Conservation (phyloP, 2,329 filamentous ascomycete genomes). For the Penicillium oxalicum region DNA sequence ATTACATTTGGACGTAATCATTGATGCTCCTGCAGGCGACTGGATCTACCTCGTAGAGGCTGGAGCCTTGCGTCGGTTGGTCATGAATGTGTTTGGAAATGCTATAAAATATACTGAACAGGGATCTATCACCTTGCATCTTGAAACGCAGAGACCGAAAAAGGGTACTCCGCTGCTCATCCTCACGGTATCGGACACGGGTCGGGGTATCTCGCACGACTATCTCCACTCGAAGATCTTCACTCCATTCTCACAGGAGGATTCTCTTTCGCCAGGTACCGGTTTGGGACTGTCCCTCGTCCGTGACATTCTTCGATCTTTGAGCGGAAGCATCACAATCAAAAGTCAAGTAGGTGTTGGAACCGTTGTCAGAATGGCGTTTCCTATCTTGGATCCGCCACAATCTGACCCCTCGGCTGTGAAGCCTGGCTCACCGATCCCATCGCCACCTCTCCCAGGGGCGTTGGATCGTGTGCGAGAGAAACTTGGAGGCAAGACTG, state of each 20-base stretch:
- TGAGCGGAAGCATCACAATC: constrained; percentile 55
- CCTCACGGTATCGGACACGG: constrained; percentile 55
- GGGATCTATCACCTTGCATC: constrained; percentile 44
- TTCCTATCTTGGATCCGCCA: constrained; percentile 34
- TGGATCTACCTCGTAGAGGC: constrained; percentile 51
- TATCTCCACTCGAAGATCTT: constrained; percentile 56
- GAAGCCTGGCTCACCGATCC: not conserved
- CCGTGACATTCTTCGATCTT: constrained; percentile 51
- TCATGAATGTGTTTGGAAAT: constrained; percentile 59
- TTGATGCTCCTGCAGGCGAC: constrained; percentile 6
- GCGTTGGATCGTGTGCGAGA: not conserved
- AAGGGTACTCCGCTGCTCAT: constrained; percentile 19
- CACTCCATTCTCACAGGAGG: constrained; percentile 53
- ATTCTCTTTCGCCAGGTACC: constrained; percentile 46
- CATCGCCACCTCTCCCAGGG: not conserved
- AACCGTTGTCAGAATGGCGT: constrained; percentile 47
- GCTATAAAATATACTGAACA: constrained; percentile 54
- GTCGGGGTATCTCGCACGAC: constrained; percentile 57
- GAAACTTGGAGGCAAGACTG: not conserved
- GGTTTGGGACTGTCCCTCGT: constrained; percentile 59
- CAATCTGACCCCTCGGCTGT: not conserved
- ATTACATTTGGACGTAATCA: not conserved
- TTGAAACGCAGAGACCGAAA: constrained; percentile 25
- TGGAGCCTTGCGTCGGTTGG: constrained; percentile 48
- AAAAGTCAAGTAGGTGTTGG: constrained; percentile 48